phyloP scores from a whole-genome alignment of 257 asterid species.

The Salvia hispanica region DNA sequence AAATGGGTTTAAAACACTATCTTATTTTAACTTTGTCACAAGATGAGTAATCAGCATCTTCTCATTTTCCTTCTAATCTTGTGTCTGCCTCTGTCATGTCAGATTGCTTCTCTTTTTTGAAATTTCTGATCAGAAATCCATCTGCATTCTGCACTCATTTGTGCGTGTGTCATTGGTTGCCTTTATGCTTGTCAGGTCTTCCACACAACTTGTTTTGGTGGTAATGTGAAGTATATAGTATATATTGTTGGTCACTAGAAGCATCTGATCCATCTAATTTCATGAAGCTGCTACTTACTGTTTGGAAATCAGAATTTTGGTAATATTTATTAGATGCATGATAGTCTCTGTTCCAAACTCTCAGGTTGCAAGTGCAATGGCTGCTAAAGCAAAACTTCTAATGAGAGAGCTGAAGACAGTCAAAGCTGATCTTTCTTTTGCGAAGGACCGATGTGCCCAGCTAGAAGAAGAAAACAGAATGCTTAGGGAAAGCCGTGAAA shows the following conservation, averaged over 20 bases:
- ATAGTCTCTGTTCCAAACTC: slow-evolving; percentile 38
- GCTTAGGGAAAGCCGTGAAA: slow-evolving; percentile 76
- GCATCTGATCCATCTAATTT: slow-evolving; percentile 16
- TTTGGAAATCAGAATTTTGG: slow-evolving; percentile 14
- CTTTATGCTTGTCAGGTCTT: slow-evolving; percentile 23
- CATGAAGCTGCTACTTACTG: slow-evolving; percentile 15
- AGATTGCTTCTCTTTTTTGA: neutral
- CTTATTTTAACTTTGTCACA: neutral
- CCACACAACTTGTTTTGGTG: slow-evolving; percentile 11
- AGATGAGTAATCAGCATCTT: slow-evolving; percentile 19
- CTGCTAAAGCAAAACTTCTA: slow-evolving; percentile 94
- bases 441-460: slow-evolving; percentile 93
- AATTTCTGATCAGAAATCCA: slow-evolving; percentile 4
- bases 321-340: slow-evolving; percentile 33
- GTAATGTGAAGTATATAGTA: slow-evolving; percentile 11
- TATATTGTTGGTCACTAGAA: slow-evolving; percentile 7
- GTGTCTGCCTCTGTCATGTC: neutral
- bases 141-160: slow-evolving; percentile 18
- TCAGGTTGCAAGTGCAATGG: slow-evolving; percentile 99
- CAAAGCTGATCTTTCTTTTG: slow-evolving; percentile 92
- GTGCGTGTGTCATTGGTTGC: neutral
- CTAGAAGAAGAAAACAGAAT: slow-evolving; percentile 87
- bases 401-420: slow-evolving; percentile 94
- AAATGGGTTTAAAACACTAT: neutral
- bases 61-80: neutral